Evolutionary conservation across 306 rosid genomes (phyloP).

Genomic region (Lablab purpureus): DNA sequence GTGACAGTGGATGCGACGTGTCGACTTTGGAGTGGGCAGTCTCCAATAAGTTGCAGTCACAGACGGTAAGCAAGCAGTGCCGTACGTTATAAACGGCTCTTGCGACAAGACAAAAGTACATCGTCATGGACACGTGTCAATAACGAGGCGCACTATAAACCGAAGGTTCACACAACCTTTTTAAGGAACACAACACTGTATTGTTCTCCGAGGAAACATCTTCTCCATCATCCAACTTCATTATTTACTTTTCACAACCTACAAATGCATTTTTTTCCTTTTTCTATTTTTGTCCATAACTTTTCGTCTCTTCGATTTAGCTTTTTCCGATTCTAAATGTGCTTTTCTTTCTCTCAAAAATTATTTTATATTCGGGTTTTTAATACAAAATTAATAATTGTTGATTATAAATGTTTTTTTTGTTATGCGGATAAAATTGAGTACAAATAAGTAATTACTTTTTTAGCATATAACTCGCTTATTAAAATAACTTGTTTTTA

Average conservation of each 20-base stretch:
- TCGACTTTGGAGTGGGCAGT: conserved; percentile 34
- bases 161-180: conserved; percentile 32
- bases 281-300: not conserved
- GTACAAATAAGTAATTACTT: too few relatives aligned
- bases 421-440: too few relatives aligned
- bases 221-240: conserved; percentile 3
- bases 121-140: conserved; percentile 37
- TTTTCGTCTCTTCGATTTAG: not conserved
- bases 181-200: conserved; percentile 34
- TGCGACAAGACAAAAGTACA: conserved; percentile 9
- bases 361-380: too few relatives aligned
- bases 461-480: too few relatives aligned
- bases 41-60: not conserved
- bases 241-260: not conserved
- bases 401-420: too few relatives aligned
- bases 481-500: too few relatives aligned
- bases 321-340: not conserved
- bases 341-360: not conserved
- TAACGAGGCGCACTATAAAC: conserved; percentile 2
- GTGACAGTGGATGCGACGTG: conserved; percentile 43
- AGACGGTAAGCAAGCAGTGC: not conserved
- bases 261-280: not conserved
- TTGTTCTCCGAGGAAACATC: conserved; percentile 40
- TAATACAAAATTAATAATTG: too few relatives aligned
- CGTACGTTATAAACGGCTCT: conserved; percentile 34